phyloP scores from a whole-genome alignment of 108 stramenopile genomes.

The Ochromonas danica region DNA sequence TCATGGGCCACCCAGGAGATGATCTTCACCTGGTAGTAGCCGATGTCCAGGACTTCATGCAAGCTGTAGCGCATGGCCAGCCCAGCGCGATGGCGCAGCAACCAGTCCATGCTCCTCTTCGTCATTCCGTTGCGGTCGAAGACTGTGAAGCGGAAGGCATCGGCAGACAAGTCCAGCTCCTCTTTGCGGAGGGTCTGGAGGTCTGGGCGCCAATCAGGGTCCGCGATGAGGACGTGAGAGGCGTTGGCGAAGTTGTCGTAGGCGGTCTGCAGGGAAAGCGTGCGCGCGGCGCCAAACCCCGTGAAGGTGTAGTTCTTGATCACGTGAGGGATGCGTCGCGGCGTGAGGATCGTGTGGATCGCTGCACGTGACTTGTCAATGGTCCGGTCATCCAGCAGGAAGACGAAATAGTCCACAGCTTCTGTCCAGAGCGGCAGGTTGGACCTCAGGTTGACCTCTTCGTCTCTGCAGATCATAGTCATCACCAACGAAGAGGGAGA shows the following conservation, averaged over 20 bases:
- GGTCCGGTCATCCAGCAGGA: slow-evolving; percentile 49
- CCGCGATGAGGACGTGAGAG: slow-evolving; percentile 43
- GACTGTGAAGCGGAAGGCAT: slow-evolving; percentile 47
- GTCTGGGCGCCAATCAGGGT: slow-evolving; percentile 49
- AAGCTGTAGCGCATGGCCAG: slow-evolving; percentile 48
- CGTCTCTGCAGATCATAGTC: slow-evolving; percentile 51
- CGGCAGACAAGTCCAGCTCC: slow-evolving; percentile 40
- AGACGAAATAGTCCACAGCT: slow-evolving; percentile 46
- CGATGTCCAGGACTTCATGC: slow-evolving; percentile 46
- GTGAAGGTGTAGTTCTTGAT: slow-evolving; percentile 42
- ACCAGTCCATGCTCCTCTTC: slow-evolving; percentile 41
- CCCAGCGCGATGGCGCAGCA: slow-evolving; percentile 36
- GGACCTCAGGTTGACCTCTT: slow-evolving; percentile 39
- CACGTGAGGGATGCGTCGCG: slow-evolving; percentile 5
- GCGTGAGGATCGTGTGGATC: slow-evolving; percentile 29
- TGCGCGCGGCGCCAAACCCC: slow-evolving; percentile 46
- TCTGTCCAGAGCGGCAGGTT: slow-evolving; percentile 48
- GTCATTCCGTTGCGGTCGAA: slow-evolving; percentile 50
- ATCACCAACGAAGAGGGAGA: slow-evolving; percentile 38
- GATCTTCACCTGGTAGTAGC: slow-evolving; percentile 8
- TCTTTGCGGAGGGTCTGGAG: slow-evolving; percentile 36
- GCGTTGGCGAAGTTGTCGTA: slow-evolving; percentile 43
- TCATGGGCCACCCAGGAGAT: slow-evolving; percentile 44
- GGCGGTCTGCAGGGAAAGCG: slow-evolving; percentile 37
- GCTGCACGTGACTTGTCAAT: slow-evolving; percentile 35